phyloP scores from a whole-genome alignment of 495 filamentous ascomycete species.

The Xylaria curta region DNA sequence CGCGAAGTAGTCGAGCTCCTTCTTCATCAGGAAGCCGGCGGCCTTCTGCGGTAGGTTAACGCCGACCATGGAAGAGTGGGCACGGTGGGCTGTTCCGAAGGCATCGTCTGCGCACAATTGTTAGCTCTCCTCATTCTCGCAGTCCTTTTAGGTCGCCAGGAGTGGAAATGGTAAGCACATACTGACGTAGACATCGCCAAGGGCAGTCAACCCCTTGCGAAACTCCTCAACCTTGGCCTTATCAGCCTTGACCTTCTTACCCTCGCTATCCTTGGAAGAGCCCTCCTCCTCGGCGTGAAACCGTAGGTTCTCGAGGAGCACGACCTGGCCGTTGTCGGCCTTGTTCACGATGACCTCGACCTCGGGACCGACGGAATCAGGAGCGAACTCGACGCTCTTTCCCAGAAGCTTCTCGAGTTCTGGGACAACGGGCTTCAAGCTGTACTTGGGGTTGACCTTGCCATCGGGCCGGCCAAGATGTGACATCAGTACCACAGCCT shows the following conservation, averaged over 20 bases:
- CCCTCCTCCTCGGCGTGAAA: constrained; percentile 99
- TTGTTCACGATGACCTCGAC: constrained; percentile 88
- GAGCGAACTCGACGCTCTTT: constrained; percentile 81
- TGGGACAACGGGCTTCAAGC: constrained; percentile 86
- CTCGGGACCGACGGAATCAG: constrained; percentile 89
- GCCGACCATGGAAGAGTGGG: constrained; percentile 99
- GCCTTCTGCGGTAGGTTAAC: constrained; percentile 94
- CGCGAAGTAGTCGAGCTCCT: constrained; percentile 99
- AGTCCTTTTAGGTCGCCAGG: not conserved
- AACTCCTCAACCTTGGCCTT: constrained; percentile 91
- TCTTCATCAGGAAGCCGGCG: constrained; percentile 98
- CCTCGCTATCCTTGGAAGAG: constrained; percentile 85
- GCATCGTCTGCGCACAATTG: constrained; percentile 78
- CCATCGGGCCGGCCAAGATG: constrained; percentile 96
- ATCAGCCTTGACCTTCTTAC: constrained; percentile 98
- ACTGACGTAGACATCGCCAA: constrained; percentile 98
- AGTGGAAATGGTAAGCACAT: constrained; percentile 45
- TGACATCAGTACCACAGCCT: constrained; percentile 96
- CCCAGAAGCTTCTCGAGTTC: constrained; percentile 91
- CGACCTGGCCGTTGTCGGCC: constrained; percentile 79
- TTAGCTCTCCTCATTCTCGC: not conserved
- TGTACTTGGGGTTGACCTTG: constrained; percentile 89
- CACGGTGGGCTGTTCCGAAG: constrained; percentile 97
- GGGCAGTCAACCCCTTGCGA: constrained; percentile 89
- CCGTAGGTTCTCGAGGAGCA: constrained; percentile 95